Evolutionary conservation across 2,329 filamentous ascomycete genomes (phyloP), one percentile per base, ranked within the genome.

Genomic region (Talaromyces sp.): DNA sequence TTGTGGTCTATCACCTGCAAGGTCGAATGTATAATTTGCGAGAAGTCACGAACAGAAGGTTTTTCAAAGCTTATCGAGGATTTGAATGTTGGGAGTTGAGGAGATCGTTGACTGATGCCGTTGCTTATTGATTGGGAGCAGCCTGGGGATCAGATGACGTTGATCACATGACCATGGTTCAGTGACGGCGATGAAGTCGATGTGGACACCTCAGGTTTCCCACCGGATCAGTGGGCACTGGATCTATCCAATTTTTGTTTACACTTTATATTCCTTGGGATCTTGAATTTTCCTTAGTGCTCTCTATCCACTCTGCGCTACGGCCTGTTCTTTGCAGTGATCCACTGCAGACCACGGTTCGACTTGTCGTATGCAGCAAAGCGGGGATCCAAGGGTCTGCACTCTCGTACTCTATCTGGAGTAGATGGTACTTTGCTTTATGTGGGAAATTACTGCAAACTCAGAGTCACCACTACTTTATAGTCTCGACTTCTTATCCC

Each of bases 101-200:
- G 24, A 27, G 24, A 27, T 27, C 14, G 35, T 39, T 29, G 40
- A 46, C 40, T 13, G 24, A 5, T 27, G 24, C 24, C 4, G 24
- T 27, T 27, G 24, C 4, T 27, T 9, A 27, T 27, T 27, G 24
- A 27, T 27, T 27, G 24, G 24, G 9, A 27, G 9, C 9, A 9
- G 24, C 24, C 24, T 9, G 4, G 24, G 24, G 24, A 27, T 27
- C 24, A 27, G 24, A 27, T 27, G 24, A 27, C 24, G 24, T 27
- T 37, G 14, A 55, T 55, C 58, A 54, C 50, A 60, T 59, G 60
- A 58, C 62, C 45, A 53, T 63, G 59, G 59, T 27, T 27, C 57
- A 48, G 16, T 42, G 24, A 2, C 43, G 17, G 2, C 3, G n/a
- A 20, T 20, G 39, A 9, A 4, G 13, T 9, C 24, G 19, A 22